These are phyloP conservation scores for Solanum rostratum DNA, from an alignment of 257 asterid genomes.

Conservation along the genomic window DNA sequence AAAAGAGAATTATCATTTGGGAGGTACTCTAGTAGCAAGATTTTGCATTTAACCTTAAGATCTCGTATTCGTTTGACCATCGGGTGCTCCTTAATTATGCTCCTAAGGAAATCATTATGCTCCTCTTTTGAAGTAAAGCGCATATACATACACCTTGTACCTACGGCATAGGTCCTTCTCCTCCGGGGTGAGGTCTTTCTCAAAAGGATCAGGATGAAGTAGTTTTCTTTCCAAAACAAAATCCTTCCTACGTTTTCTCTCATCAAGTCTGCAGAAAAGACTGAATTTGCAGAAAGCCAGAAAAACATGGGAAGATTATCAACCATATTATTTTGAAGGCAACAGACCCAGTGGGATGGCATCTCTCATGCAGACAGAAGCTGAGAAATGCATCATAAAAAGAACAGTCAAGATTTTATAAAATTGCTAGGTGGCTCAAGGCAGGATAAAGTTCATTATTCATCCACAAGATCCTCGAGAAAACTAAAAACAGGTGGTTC, in stretches of 20 bases:
- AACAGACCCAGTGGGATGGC: not conserved
- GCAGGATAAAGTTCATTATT: not conserved
- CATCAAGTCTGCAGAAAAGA: slow-evolving; percentile 66
- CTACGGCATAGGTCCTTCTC: slow-evolving; percentile 68
- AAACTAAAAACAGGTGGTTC: not conserved
- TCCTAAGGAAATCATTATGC: slow-evolving; percentile 62
- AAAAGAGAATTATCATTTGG: not conserved
- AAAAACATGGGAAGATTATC: not conserved
- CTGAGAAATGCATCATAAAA: not conserved
- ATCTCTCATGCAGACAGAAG: not conserved
- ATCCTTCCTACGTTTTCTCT: slow-evolving; percentile 89
- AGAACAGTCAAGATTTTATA: not conserved
- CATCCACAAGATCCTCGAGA: not conserved
- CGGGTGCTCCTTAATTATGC: slow-evolving; percentile 72
- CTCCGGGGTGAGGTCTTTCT: slow-evolving; percentile 56
- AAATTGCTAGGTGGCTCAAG: not conserved
- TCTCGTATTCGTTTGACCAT: slow-evolving; percentile 65
- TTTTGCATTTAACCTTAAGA: slow-evolving; percentile 50
- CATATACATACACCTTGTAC: slow-evolving; percentile 72
- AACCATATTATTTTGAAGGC: not conserved
- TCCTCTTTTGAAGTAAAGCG: slow-evolving; percentile 84
- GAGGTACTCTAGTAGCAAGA: not conserved
- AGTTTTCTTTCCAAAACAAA: slow-evolving; percentile 77
- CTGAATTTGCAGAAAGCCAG: not conserved
- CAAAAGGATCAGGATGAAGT: slow-evolving; percentile 69